Evolutionary conservation across 2,329 filamentous ascomycete species (phyloP).

Genomic region (Venturia effusa): DNA sequence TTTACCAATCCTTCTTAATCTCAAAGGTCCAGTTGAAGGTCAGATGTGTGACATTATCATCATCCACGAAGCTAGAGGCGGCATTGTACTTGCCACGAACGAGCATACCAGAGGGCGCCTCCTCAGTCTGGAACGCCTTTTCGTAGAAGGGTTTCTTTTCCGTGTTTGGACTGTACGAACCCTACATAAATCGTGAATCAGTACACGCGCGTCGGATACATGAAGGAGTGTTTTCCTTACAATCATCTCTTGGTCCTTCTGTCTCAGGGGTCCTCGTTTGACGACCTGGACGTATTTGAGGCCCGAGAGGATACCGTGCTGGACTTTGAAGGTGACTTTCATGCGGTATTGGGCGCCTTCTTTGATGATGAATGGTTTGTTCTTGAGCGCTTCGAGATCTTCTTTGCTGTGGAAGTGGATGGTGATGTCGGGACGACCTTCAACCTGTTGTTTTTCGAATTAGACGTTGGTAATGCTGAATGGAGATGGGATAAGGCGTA

Average conservation of each 20-base stretch:
- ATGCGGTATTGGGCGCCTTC: constrained; percentile 90
- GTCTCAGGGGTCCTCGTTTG: constrained; percentile 76
- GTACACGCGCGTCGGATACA: background rate
- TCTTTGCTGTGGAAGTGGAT: constrained; percentile 73
- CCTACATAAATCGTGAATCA: constrained; percentile 37
- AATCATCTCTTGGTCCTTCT: constrained; percentile 98
- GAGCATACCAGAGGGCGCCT: constrained; percentile 84
- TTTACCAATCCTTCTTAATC: constrained; percentile 90
- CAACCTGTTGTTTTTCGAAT: constrained; percentile 31
- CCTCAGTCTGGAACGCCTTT: constrained; percentile 85
- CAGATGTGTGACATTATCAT: constrained; percentile 84
- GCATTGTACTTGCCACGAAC: constrained; percentile 85
- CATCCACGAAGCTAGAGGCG: constrained; percentile 82
- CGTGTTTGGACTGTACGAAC: constrained; percentile 88
- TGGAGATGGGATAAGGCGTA: background rate
- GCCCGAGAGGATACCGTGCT: constrained; percentile 91
- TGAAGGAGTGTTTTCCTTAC: constrained; percentile 40
- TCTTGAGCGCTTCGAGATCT: constrained; percentile 67
- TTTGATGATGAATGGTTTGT: constrained; percentile 95
- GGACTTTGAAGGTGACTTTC: constrained; percentile 87
- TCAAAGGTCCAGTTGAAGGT: constrained; percentile 95
- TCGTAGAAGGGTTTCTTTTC: constrained; percentile 74
- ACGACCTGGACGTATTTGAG: constrained; percentile 93
- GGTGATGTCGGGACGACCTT: constrained; percentile 72
- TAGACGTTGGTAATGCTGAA: background rate